phyloP scores from a whole-genome alignment of 2,329 filamentous ascomycete species.

The Fusarium sp. region DNA sequence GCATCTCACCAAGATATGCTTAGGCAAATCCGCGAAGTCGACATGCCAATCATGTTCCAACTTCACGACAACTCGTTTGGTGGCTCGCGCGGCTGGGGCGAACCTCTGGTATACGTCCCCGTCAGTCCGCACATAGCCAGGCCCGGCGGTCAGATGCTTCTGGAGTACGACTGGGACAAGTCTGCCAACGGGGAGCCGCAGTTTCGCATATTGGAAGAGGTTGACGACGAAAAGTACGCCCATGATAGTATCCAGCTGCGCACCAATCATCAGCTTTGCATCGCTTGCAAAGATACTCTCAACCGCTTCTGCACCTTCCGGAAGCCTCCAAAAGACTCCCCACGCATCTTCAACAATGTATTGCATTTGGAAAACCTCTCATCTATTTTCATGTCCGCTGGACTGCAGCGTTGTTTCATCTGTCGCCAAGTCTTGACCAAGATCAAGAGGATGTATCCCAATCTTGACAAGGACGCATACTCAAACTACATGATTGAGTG shows the following conservation, averaged over 20 bases:
- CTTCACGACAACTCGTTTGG: background rate
- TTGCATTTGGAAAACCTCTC: background rate
- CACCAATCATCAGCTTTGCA: background rate
- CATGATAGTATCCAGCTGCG: background rate
- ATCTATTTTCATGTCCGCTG: background rate
- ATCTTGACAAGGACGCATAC: background rate
- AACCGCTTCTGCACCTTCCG: slow-evolving; percentile 2
- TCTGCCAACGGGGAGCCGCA: background rate
- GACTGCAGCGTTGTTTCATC: background rate
- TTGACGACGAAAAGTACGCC: background rate
- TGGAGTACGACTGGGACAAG: background rate
- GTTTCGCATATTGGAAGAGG: background rate
- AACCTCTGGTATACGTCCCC: background rate
- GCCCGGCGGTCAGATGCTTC: background rate
- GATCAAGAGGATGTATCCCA: background rate
- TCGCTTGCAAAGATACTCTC: background rate
- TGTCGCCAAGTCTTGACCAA: background rate
- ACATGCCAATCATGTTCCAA: background rate
- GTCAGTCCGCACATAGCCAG: background rate
- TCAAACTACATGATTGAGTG: slow-evolving; percentile 3
- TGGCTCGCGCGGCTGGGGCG: background rate
- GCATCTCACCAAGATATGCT: background rate
- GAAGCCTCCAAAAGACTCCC: background rate
- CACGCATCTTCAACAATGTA: background rate
- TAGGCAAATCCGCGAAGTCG: background rate